Evolutionary conservation across 2,329 filamentous ascomycete genomes (phyloP).

Genomic region (Simplicillium aogashimaense): DNA sequence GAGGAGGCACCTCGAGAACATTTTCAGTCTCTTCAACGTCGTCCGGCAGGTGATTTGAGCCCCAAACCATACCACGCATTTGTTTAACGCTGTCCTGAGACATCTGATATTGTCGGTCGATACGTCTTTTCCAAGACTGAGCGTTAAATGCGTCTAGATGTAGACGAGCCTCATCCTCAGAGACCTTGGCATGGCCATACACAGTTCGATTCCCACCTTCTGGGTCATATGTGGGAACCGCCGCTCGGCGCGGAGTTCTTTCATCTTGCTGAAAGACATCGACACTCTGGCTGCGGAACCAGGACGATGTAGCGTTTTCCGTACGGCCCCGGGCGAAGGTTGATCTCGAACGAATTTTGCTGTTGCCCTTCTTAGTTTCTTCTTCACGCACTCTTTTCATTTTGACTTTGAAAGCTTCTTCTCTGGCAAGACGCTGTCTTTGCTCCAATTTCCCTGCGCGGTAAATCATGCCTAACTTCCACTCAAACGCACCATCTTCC

Average conservation of each 20-base stretch:
- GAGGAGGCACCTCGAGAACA: constrained; percentile 74
- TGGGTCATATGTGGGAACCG: constrained; percentile 63
- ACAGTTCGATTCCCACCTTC: constrained; percentile 58
- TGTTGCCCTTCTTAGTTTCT: constrained; percentile 43
- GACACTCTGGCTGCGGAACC: constrained; percentile 45
- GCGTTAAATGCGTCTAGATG: constrained; percentile 74
- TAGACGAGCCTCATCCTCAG: constrained; percentile 65
- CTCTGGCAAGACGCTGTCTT: constrained; percentile 76
- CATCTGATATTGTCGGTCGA: constrained; percentile 63
- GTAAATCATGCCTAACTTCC: constrained; percentile 93
- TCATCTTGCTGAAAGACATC: constrained; percentile 29
- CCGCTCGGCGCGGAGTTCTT: constrained; percentile 23
- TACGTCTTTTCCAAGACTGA: constrained; percentile 84
- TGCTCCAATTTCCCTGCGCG: constrained; percentile 82
- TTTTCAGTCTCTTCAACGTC: constrained; percentile 76
- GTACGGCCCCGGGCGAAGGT: constrained; percentile 27
- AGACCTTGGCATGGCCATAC: constrained; percentile 61
- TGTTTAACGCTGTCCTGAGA: constrained; percentile 70
- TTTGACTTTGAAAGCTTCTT: constrained; percentile 84
- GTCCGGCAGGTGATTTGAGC: constrained; percentile 68
- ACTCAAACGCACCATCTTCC: constrained; percentile 94
- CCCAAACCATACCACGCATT: constrained; percentile 71
- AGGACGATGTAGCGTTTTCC: constrained; percentile 20
- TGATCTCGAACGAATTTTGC: constrained; percentile 46
- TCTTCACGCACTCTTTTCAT: constrained; percentile 71